phyloP scores from a whole-genome alignment of 2,329 filamentous ascomycete species.

The Nothomitra cinnamomea region DNA sequence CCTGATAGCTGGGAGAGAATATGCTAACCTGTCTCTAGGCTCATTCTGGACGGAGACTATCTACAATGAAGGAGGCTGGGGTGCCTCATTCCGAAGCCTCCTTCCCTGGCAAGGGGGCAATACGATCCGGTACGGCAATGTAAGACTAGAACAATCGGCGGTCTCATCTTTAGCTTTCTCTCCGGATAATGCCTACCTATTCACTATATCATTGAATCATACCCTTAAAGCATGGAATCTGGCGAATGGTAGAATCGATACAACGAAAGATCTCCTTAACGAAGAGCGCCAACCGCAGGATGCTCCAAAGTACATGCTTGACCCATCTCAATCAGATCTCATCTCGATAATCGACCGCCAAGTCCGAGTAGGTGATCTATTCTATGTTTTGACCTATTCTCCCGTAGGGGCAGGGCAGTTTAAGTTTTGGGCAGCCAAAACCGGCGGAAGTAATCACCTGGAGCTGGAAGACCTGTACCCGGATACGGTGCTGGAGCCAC shows the following conservation, averaged over 20 bases:
- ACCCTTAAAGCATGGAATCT: slow-evolving; percentile 81
- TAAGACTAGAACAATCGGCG: slow-evolving; percentile 49
- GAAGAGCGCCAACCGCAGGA: slow-evolving; percentile 49
- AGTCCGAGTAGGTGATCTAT: slow-evolving; percentile 30
- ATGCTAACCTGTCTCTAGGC: not conserved
- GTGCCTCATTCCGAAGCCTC: slow-evolving; percentile 46
- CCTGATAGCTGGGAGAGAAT: too few relatives aligned
- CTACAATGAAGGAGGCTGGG: slow-evolving; percentile 59
- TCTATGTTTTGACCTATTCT: slow-evolving; percentile 66
- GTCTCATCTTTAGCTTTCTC: slow-evolving; percentile 40
- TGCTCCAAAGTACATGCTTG: slow-evolving; percentile 55
- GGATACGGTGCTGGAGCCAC: slow-evolving; percentile 44
- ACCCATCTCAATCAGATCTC: slow-evolving; percentile 60
- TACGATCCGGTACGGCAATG: slow-evolving; percentile 44
- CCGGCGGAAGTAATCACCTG: slow-evolving; percentile 37
- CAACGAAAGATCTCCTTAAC: slow-evolving; percentile 62
- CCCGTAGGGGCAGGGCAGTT: slow-evolving; percentile 78
- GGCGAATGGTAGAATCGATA: slow-evolving; percentile 58
- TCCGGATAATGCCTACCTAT: slow-evolving; percentile 35
- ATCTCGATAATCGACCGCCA: slow-evolving; percentile 51
- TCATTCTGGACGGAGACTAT: slow-evolving; percentile 49
- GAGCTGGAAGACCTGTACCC: slow-evolving; percentile 58
- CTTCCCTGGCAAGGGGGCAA: slow-evolving; percentile 49
- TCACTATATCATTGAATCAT: slow-evolving; percentile 81
- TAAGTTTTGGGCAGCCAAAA: slow-evolving; percentile 75